Percentiles rank a stretch among this genome's conserved stretches.
Evolutionary conservation across 2,329 filamentous ascomycete species (phyloP).

Genomic region (Apiospora kogelbergensis): DNA sequence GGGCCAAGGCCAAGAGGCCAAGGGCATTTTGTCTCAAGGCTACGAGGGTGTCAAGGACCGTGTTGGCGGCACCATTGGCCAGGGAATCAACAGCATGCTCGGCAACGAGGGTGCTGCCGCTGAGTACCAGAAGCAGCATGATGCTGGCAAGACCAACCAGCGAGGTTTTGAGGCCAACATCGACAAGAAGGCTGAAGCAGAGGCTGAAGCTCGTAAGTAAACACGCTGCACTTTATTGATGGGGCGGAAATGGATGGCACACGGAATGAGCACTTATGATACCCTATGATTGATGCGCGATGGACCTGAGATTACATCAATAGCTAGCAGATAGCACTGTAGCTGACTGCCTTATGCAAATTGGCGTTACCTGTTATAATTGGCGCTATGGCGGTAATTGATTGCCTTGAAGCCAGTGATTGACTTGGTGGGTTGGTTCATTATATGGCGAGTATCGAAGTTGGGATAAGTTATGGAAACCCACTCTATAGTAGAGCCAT

Average conservation of each 20-base stretch:
- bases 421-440: too few relatives aligned
- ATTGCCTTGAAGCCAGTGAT: too few relatives aligned
- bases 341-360: not conserved
- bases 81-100: slow-evolving; percentile 68
- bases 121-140: slow-evolving; percentile 69
- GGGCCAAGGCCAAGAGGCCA: slow-evolving; percentile 79
- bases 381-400: too few relatives aligned
- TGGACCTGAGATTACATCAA: not conserved
- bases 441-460: too few relatives aligned
- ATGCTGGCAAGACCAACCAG: slow-evolving; percentile 81
- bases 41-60: slow-evolving; percentile 66
- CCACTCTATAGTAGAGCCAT: too few relatives aligned
- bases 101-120: slow-evolving; percentile 67
- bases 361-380: not conserved
- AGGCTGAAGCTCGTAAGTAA: slow-evolving; percentile 9
- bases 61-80: slow-evolving; percentile 70
- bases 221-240: not conserved
- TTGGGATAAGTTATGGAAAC: too few relatives aligned
- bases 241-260: not conserved
- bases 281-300: not conserved
- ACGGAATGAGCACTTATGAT: not conserved
- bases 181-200: slow-evolving; percentile 64
- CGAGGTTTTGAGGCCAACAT: slow-evolving; percentile 81
- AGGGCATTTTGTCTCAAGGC: slow-evolving; percentile 77
- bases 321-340: not conserved